Base-by-base conservation (phyloP, 768 basidiomycete genomes). In the Leucosporidium creatinivorum region DNA sequence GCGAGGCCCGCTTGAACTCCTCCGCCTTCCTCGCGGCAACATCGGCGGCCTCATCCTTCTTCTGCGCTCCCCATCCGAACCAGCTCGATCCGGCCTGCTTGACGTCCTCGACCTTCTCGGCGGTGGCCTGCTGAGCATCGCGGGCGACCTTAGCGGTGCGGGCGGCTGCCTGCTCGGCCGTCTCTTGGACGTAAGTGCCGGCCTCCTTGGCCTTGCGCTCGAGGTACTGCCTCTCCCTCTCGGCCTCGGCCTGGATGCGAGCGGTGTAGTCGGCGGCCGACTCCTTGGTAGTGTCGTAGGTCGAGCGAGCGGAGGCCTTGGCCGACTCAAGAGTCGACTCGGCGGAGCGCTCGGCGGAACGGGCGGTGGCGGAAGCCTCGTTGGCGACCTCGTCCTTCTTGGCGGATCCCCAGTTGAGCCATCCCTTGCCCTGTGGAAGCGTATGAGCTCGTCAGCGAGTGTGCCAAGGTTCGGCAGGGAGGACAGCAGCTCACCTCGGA, bases 1-100 rank as follows among this genome's bases (percentile, higher is more conserved):
- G 10, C 2, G 15, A 6, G 15, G 8, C 39, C 39, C 39, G 39
- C 39, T 44, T 44, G n/a, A 17, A 2, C 51, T 52, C 51, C 21
- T 52, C 51, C 9, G 51, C 51, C 51, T 23, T 26, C 51, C 26
- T 52, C 3, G 51, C 51, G 9, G 23, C 26, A 2, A 21, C 51
- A 9, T 52, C 51, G 39, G 39, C 39, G 3, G 39, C 39, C 39
- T 44, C 39, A 26, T 52, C 51, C 51, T n/a, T 26, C 51, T 52
- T 52, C n/a, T 23, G n/a, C 51, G 51, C 51, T 26, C 51, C 51
- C n/a, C 23, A 26, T 7, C 51, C 51, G 21, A 52, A 52, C 51
- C 51, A 52, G 51, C n/a, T n/a, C 26, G 51, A 52, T n/a, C n/a
- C 51, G 13, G 51, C n/a, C n/a, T 52, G n/a, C 51, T 52, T 52